Evolutionary conservation across 75 land plant genomes (phyloP).

Genomic region (Adiantum capillusveneris): DNA sequence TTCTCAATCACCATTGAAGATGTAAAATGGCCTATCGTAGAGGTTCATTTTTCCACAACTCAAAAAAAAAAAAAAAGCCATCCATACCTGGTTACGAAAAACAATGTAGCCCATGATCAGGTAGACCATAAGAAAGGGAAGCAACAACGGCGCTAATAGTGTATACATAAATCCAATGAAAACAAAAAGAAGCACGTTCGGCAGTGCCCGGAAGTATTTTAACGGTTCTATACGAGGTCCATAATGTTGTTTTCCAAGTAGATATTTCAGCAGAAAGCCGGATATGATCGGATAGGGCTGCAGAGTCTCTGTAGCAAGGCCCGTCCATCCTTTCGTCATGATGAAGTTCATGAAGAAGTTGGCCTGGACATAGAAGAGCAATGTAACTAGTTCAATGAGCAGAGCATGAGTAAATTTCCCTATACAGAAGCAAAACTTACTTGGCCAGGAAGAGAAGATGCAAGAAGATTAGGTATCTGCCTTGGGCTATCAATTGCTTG

Average conservation of each 20-base stretch:
- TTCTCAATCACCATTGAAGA: no score
- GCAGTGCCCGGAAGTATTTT: conserved; percentile 63
- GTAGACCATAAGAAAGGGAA: conserved; percentile 80
- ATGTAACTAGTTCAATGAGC: no score
- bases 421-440: conserved; percentile 25
- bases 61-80: no score
- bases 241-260: conserved; percentile 11
- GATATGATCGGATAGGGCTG: conserved; percentile 29
- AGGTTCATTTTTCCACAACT: no score
- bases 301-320: conserved; percentile 59
- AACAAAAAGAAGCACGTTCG: conserved; percentile 64
- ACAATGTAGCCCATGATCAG: conserved; percentile 66
- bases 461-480: conserved; percentile 65
- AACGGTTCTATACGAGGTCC: conserved; percentile 45
- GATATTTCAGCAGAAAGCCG: conserved; percentile 28
- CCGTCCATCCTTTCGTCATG: conserved; percentile 91
- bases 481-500: conserved; percentile 58
- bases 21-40: no score
- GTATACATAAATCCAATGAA: conserved; percentile 80
- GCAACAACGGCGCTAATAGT: conserved; percentile 73
- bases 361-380: conserved; percentile 22
- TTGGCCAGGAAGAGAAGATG: conserved; percentile 82
- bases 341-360: conserved; percentile 84
- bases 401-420: no score
- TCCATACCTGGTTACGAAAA: conserved; percentile 74